These are phyloP conservation scores for Teunomyces cretensis DNA, from an alignment of 805 yeast species.

Conservation along the genomic window DNA sequence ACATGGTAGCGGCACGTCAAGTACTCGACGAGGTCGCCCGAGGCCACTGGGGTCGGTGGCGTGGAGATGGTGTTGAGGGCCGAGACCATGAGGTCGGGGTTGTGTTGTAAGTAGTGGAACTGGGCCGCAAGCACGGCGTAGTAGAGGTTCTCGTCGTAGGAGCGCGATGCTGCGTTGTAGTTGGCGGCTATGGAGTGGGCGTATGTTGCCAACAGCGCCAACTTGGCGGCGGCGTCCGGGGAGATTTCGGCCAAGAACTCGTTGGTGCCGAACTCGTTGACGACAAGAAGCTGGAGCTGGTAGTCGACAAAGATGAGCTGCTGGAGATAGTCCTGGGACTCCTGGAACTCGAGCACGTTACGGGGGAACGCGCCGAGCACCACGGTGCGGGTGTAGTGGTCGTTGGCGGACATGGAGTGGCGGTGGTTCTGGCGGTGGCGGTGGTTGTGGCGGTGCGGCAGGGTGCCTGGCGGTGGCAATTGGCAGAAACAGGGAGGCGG, in stretches of 20 bases:
- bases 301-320: slow-evolving; percentile 38
- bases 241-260: slow-evolving; percentile 17
- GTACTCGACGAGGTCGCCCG: slow-evolving; percentile 12
- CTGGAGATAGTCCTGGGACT: slow-evolving; percentile 32
- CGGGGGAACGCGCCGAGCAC: slow-evolving; percentile 39
- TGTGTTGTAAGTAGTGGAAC: slow-evolving; percentile 28
- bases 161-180: slow-evolving; percentile 20
- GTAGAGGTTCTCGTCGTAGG: slow-evolving; percentile 33
- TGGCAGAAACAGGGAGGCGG: no score
- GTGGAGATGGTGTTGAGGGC: slow-evolving; percentile 12
- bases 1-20: slow-evolving; percentile 34
- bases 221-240: slow-evolving; percentile 13
- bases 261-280: slow-evolving; percentile 12
- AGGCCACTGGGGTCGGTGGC: slow-evolving; percentile 7
- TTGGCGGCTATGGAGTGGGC: slow-evolving; percentile 25
- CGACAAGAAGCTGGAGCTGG: slow-evolving; percentile 34
- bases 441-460: neutral
- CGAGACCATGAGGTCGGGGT: slow-evolving; percentile 19
- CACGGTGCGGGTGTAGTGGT: slow-evolving; percentile 24
- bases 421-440: neutral
- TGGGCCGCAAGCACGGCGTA: slow-evolving; percentile 34
- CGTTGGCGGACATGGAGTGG: slow-evolving; percentile 18
- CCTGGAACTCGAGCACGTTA: slow-evolving; percentile 31
- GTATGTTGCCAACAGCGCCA: slow-evolving; percentile 26
- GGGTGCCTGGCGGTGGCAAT: no score